Evolutionary conservation across 2,329 filamentous ascomycete species (phyloP), one percentile per base, ranked within the genome.

Genomic region (Cyclaneusma minus): DNA sequence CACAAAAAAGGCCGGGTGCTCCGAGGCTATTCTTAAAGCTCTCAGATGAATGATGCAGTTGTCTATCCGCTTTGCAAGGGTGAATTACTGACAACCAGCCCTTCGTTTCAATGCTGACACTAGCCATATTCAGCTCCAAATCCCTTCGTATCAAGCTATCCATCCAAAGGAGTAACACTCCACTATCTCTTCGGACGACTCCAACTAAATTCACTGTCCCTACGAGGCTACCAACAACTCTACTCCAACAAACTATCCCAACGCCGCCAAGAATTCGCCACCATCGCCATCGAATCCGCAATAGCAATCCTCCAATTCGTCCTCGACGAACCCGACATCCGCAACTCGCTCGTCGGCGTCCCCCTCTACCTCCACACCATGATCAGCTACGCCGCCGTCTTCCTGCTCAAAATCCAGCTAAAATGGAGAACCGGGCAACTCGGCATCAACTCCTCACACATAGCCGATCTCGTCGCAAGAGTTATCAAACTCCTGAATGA

Each of bases 351-450:
- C 3, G 41, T 49, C 5, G 49, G 49, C 7, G 45, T 49, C 6
- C 50, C 49, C 1, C 31, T 52, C 2, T 53, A 50, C 29, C 37
- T 49, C 2, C 47, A 52, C 29, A 51, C 46, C 16, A 52, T 53
- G 49, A 48, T 52, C 15, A 39, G 48, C 3, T 51, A 47, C 27
- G 43, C 47, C 1, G 39, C 42, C 2, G 48, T 51, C 3, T 54
- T 54, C 28, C 39, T 53, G 3, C 42, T 52, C 30, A 53, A 53
- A 25, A 44, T 50, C 2, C 37, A 42, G 3, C 44, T 43, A 18
- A 48, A 42, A 24, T 50, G 44, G 49, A 49, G 47, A 17, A 32
- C 41, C 4, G 34, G 46, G 14, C 44, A 47, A 2, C 36, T 55
- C 6, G 47, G 45, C 16, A 43, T 49, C 21, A 50, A 55, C 29